These are phyloP conservation scores for Helianthus tuberosus DNA, from an alignment of 129 eudicot species.

Conservation along the genomic window DNA sequence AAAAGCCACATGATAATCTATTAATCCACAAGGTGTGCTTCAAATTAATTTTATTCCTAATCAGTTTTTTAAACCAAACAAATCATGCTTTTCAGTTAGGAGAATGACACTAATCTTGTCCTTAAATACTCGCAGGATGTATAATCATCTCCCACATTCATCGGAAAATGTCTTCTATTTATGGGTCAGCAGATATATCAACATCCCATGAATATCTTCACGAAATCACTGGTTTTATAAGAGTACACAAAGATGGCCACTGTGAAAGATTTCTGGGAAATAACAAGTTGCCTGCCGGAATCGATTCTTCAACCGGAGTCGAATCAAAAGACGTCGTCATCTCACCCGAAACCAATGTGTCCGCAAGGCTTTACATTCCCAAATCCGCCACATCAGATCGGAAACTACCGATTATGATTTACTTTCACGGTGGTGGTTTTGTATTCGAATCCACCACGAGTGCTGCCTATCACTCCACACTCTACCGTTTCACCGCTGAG, in stretches of 20 bases:
- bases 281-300: constrained; percentile 21
- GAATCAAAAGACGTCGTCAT: constrained; percentile 32
- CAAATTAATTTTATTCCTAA: no score
- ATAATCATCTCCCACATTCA: background rate
- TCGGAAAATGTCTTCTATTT: background rate
- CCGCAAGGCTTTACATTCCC: constrained; percentile 18
- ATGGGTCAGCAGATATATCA: background rate
- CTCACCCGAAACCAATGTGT: constrained; percentile 7
- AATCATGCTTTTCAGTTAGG: no score
- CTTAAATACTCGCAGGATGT: background rate
- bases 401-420: constrained; percentile 32
- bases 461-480: constrained; percentile 14
- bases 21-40: no score
- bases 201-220: background rate
- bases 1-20: no score
- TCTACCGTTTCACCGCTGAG: constrained; percentile 11
- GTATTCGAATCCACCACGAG: constrained; percentile 21
- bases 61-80: no score
- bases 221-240: constrained; percentile 16
- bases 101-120: background rate
- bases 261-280: constrained; percentile 19
- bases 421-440: constrained; percentile 43
- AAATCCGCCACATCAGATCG: background rate
- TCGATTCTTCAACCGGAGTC: constrained; percentile 32
- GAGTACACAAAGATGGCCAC: constrained; percentile 40